phyloP scores from a whole-genome alignment of 306 rosid species.

The Benincasa hispida region DNA sequence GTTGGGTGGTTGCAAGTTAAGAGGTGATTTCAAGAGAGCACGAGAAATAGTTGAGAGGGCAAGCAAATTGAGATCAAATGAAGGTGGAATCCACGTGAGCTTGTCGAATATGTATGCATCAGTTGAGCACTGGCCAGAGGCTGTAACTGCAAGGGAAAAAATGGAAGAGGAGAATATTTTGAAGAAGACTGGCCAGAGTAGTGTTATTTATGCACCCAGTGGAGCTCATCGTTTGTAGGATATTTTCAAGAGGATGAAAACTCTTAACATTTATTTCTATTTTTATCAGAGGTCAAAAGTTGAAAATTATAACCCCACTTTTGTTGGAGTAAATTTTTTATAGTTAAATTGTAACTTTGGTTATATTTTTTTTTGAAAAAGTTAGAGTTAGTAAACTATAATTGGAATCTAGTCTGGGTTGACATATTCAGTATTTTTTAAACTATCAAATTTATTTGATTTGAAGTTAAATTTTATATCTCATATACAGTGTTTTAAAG shows the following conservation, averaged over 20 bases:
- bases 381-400: no score
- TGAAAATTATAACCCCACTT: no score
- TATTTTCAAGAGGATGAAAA: background rate
- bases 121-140: constrained; percentile 16
- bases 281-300: no score
- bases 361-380: no score
- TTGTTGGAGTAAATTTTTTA: no score
- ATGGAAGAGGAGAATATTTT: constrained; percentile 13
- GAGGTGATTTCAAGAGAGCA: constrained; percentile 8
- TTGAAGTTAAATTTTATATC: no score
- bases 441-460: no score
- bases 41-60: constrained; percentile 11
- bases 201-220: constrained; percentile 4
- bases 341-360: no score
- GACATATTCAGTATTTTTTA: no score
- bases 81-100: constrained; percentile 14
- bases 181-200: constrained; percentile 13
- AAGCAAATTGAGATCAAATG: constrained; percentile 1
- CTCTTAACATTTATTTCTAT: no score
- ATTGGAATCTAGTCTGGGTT: no score
- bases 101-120: constrained; percentile 18
- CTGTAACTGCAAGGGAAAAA: constrained; percentile 7
- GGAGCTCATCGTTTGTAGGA: background rate
- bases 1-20: constrained; percentile 17
- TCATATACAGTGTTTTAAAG: no score